These are phyloP conservation scores for Penicillium hordei DNA, from an alignment of 2,329 filamentous ascomycete species.

Conservation along the genomic window DNA sequence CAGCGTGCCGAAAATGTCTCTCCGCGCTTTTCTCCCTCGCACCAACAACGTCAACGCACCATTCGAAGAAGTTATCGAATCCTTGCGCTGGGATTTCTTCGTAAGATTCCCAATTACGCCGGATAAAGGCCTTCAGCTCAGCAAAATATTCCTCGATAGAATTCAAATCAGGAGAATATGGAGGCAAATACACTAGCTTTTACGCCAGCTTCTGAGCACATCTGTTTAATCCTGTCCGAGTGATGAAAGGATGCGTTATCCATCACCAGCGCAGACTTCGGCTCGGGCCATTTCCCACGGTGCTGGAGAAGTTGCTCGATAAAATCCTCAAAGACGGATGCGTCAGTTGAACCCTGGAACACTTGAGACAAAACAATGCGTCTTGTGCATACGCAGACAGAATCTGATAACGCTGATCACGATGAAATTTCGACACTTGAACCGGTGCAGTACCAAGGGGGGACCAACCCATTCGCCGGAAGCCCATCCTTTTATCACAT, in stretches of 20 bases:
- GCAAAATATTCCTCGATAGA: background rate
- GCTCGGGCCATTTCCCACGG: no score
- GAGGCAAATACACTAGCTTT: background rate
- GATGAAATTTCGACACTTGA: conserved; percentile 3
- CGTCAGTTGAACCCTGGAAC: conserved; percentile 29
- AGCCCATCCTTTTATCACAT: conserved; percentile 10
- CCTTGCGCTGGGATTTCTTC: conserved; percentile 2
- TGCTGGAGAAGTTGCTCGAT: no score
- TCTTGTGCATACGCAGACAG: background rate
- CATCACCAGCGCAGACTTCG: no score
- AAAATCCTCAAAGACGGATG: background rate
- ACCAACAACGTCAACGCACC: conserved; percentile 29
- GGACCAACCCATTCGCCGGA: conserved; percentile 1
- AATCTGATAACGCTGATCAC: conserved; percentile 5
- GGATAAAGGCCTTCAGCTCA: conserved; percentile 7
- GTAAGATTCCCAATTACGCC: background rate
- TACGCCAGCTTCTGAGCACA: background rate
- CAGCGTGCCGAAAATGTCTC: conserved; percentile 22
- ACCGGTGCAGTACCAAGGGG: background rate
- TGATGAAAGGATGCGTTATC: no score
- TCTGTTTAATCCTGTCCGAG: background rate
- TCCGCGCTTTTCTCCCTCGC: conserved; percentile 20
- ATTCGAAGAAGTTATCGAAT: conserved; percentile 28
- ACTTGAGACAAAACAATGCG: conserved; percentile 17
- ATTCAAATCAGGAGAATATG: background rate